Conservation (phyloP, 2,329 filamentous ascomycete species). For the Neopestalotiopsis sp. region DNA sequence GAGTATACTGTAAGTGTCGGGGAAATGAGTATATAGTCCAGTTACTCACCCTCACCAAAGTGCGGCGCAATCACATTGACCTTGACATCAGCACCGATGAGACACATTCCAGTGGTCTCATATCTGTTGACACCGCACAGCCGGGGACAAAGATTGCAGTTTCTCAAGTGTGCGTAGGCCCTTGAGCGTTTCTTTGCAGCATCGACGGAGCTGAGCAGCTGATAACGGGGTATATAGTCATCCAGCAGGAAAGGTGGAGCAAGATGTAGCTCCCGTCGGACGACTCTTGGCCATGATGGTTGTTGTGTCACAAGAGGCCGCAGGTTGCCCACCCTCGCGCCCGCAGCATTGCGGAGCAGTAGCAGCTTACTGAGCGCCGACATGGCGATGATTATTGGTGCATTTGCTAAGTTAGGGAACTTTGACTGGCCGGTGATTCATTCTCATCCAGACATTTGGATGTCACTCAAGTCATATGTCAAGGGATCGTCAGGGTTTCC, state of each 20-base stretch:
- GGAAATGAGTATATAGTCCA: no score
- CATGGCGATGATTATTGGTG: not conserved
- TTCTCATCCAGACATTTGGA: not conserved
- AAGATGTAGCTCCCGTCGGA: constrained; percentile 49
- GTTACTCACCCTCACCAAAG: constrained; percentile 71
- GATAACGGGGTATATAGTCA: constrained; percentile 76
- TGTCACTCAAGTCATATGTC: not conserved
- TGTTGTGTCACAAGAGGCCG: not conserved
- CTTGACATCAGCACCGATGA: constrained; percentile 78
- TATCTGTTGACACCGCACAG: constrained; percentile 82
- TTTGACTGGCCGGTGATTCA: not conserved
- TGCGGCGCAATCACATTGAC: constrained; percentile 87
- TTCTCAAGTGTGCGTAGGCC: constrained; percentile 76
- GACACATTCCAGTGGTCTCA: constrained; percentile 77
- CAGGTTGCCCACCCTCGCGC: not conserved
- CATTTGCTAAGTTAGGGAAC: not conserved
- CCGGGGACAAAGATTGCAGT: constrained; percentile 83
- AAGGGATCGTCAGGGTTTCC: not conserved
- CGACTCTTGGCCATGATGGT: not conserved
- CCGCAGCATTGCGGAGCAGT: not conserved
- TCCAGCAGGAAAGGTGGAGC: constrained; percentile 74
- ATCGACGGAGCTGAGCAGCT: constrained; percentile 70
- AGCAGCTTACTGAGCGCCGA: not conserved
- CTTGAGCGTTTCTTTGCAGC: constrained; percentile 74
- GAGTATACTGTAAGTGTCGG: constrained; percentile 16